Conservation (phyloP, 768 basidiomycete genomes). For the Termitomyces bulborhizus region DNA sequence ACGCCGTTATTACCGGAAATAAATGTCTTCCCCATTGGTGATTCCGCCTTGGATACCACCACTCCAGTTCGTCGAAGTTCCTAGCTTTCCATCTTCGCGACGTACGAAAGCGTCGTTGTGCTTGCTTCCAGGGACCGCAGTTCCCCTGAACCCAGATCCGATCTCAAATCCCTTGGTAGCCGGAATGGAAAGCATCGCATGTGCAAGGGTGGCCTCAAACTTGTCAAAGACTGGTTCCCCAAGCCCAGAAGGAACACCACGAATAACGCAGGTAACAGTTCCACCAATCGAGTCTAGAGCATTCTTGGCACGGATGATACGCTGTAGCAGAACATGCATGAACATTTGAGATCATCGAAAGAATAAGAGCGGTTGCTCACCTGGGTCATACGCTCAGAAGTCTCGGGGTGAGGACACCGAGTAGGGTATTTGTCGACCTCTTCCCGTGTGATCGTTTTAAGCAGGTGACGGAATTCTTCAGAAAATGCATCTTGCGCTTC, state of each 20-base stretch:
- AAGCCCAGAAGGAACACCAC: slow-evolving; percentile 82
- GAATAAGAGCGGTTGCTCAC: slow-evolving; percentile 27
- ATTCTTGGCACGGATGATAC: slow-evolving; percentile 91
- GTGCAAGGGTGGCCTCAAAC: slow-evolving; percentile 90
- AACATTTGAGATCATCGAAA: slow-evolving; percentile 1
- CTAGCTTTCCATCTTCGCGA: slow-evolving; percentile 61
- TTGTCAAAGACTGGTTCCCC: slow-evolving; percentile 99
- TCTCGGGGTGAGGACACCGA: slow-evolving; percentile 86
- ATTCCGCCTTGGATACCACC: slow-evolving; percentile 98
- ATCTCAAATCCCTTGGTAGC: slow-evolving; percentile 98
- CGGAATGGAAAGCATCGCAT: slow-evolving; percentile 98
- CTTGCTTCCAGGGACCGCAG: slow-evolving; percentile 84
- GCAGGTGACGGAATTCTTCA: slow-evolving; percentile 75
- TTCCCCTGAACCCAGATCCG: slow-evolving; percentile 93
- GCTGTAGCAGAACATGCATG: slow-evolving; percentile 35
- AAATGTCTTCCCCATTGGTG: slow-evolving; percentile 94
- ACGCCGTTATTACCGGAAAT: slow-evolving; percentile 69
- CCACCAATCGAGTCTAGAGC: slow-evolving; percentile 93
- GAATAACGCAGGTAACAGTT: slow-evolving; percentile 95
- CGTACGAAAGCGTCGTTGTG: slow-evolving; percentile 89
- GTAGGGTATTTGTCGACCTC: slow-evolving; percentile 85
- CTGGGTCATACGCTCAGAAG: slow-evolving; percentile 86
- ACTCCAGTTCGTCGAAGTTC: slow-evolving; percentile 91
- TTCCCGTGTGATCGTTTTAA: slow-evolving; percentile 75
- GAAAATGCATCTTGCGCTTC: slow-evolving; percentile 70